Conservation (phyloP, 768 basidiomycete species). For the Obba rivulosa region DNA sequence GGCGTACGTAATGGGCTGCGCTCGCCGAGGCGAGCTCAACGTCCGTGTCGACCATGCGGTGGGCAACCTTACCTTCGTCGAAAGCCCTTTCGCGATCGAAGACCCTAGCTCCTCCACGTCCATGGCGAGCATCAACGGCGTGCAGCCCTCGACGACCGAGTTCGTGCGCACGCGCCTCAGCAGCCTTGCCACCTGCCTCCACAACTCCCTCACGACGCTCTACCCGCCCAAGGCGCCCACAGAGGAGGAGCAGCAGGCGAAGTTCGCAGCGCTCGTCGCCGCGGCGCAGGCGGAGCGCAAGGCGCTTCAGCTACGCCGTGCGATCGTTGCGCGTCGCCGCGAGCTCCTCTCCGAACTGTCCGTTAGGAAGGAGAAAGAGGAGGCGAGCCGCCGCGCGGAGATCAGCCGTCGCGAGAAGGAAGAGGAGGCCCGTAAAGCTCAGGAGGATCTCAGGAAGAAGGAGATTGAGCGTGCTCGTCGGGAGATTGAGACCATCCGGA, state of each 20-base stretch:
- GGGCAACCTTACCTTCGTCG: constrained; percentile 79
- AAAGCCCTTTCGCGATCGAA: constrained; percentile 56
- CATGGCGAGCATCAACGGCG: constrained; percentile 31
- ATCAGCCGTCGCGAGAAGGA: constrained; percentile 58
- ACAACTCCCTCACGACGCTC: constrained; percentile 60
- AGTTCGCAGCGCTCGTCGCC: constrained; percentile 53
- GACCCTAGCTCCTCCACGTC: constrained; percentile 31
- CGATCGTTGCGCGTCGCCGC: constrained; percentile 77
- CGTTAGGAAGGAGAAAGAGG: constrained; percentile 85
- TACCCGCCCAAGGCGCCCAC: constrained; percentile 38
- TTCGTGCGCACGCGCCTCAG: constrained; percentile 76
- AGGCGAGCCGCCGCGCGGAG: constrained; percentile 74
- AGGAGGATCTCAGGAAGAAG: constrained; percentile 58
- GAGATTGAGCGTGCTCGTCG: constrained; percentile 61
- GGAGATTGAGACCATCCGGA: constrained; percentile 74
- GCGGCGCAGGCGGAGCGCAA: constrained; percentile 73
- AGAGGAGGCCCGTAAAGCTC: constrained; percentile 53
- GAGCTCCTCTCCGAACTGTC: constrained; percentile 82
- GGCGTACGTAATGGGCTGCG: constrained; percentile 90
- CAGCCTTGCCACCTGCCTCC: constrained; percentile 66
- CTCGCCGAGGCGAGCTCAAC: constrained; percentile 77
- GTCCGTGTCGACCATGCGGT: constrained; percentile 87
- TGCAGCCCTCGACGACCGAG: constrained; percentile 70
- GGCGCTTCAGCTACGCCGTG: constrained; percentile 69
- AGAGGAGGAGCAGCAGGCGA: constrained; percentile 53